These are phyloP conservation scores for Carex kokanica DNA, from an alignment of 176 grass and related monocot genomes.

Conservation along the genomic window DNA sequence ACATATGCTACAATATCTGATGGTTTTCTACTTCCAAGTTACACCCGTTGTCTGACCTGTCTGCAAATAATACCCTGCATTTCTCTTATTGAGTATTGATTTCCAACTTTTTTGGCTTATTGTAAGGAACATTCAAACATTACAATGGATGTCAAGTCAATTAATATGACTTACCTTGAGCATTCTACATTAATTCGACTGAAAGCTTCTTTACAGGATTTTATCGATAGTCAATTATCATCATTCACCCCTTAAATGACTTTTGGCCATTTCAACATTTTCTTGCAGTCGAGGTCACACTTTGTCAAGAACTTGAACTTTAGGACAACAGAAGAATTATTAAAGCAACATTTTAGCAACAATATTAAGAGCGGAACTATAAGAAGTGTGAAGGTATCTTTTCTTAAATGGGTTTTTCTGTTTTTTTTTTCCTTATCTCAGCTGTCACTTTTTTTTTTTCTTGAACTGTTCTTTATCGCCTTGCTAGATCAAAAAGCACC, in stretches of 20 bases:
- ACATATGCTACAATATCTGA: slow-evolving; percentile 10
- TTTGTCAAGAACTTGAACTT: slow-evolving; percentile 99
- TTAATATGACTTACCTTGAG: not conserved
- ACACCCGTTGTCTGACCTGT: not conserved
- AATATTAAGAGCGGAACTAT: slow-evolving; percentile 66
- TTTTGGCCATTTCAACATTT: slow-evolving; percentile 25
- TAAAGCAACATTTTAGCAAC: slow-evolving; percentile 76
- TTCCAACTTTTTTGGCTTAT: not conserved
- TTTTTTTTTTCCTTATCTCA: not conserved
- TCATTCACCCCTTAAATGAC: slow-evolving; percentile 4
- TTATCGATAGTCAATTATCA: slow-evolving; percentile 18
- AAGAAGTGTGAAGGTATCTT: slow-evolving; percentile 79
- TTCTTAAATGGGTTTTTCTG: slow-evolving; percentile 20
- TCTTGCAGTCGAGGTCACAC: slow-evolving; percentile 77
- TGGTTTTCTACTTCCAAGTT: not conserved
- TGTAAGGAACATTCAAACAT: not conserved
- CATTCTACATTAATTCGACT: not conserved
- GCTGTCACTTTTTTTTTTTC: slow-evolving; percentile 25
- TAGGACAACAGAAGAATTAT: slow-evolving; percentile 70
- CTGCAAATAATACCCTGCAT: not conserved
- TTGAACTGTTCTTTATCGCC: slow-evolving; percentile 19
- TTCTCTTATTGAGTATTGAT: not conserved
- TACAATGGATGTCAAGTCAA: not conserved
- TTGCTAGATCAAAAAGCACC: slow-evolving; percentile 75
- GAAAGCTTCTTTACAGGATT: not conserved